These are phyloP conservation scores for Aspergillus alliaceus DNA, from an alignment of 2,329 filamentous ascomycete species.

Conservation along the genomic window DNA sequence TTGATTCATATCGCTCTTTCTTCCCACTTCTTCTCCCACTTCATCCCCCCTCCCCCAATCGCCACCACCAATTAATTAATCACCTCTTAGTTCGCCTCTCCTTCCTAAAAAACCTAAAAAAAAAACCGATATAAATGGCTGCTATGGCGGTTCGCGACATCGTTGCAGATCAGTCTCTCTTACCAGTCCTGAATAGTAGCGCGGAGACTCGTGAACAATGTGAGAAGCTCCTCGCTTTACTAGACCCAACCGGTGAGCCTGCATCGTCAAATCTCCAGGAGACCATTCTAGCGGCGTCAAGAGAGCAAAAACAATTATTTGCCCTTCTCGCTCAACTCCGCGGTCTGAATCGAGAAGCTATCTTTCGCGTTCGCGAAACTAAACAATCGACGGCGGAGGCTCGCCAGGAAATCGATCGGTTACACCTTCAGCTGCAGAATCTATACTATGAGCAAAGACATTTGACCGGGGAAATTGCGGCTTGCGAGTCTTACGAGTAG, in stretches of 20 bases:
- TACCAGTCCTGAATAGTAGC: conserved; percentile 70
- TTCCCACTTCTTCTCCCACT: not conserved
- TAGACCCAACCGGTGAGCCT: conserved; percentile 51
- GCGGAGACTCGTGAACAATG: conserved; percentile 71
- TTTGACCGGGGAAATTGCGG: conserved; percentile 82
- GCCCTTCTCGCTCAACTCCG: conserved; percentile 78
- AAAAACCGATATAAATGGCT: not conserved
- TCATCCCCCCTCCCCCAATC: conserved; percentile 3
- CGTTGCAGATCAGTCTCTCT: conserved; percentile 65
- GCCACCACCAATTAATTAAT: conserved; percentile 7
- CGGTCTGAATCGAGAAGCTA: conserved; percentile 77
- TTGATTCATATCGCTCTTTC: conserved; percentile 2
- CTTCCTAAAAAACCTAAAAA: not conserved
- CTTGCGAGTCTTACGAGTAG: conserved; percentile 89
- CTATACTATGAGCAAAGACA: conserved; percentile 95
- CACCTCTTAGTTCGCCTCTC: too few relatives aligned
- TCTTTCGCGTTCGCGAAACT: conserved; percentile 78
- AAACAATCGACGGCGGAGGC: conserved; percentile 84
- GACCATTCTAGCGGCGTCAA: conserved; percentile 61
- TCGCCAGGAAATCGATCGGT: conserved; percentile 83
- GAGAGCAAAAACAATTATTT: conserved; percentile 76
- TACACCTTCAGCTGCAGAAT: conserved; percentile 93
- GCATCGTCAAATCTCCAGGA: conserved; percentile 46
- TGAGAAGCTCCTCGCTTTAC: conserved; percentile 57
- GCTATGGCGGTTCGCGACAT: conserved; percentile 58